phyloP scores from a whole-genome alignment of 1,284 basidiomycete genomes.

The Schizophyllum amplum region DNA sequence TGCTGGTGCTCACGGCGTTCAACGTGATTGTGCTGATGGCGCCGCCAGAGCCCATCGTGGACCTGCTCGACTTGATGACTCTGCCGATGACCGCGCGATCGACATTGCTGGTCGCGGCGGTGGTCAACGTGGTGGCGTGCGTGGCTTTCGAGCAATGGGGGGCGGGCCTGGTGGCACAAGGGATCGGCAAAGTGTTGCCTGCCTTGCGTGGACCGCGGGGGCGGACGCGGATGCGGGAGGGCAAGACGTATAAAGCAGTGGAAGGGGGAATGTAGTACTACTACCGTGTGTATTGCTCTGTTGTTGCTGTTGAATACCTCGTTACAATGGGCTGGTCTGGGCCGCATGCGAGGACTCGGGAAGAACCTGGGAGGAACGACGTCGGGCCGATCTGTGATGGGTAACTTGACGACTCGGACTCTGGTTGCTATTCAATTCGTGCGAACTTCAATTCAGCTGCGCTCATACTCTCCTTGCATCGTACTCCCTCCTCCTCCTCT shows the following conservation, averaged over 20 bases:
- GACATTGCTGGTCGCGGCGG: constrained; percentile 63
- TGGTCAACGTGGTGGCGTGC: constrained; percentile 68
- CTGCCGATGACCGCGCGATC: constrained; percentile 68
- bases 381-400: background rate
- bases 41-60: constrained; percentile 55
- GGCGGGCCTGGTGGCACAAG: constrained; percentile 47
- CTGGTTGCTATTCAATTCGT: too few relatives aligned
- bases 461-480: constrained; percentile 13
- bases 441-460: too few relatives aligned
- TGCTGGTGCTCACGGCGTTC: constrained; percentile 60
- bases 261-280: constrained; percentile 50
- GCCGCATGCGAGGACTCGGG: too few relatives aligned
- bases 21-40: constrained; percentile 70
- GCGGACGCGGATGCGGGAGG: constrained; percentile 45
- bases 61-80: constrained; percentile 73
- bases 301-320: too few relatives aligned
- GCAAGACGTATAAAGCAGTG: constrained; percentile 66
- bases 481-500: constrained; percentile 18
- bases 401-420: background rate
- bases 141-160: constrained; percentile 80
- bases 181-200: constrained; percentile 39
- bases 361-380: too few relatives aligned
- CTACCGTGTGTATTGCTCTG: too few relatives aligned
- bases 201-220: constrained; percentile 30
- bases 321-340: too few relatives aligned